A percentile compares a stretch with the other conserved stretches of the same genome.
Evolutionary conservation across 2,329 filamentous ascomycete species (phyloP).

Genomic region (Colletotrichum sidae): DNA sequence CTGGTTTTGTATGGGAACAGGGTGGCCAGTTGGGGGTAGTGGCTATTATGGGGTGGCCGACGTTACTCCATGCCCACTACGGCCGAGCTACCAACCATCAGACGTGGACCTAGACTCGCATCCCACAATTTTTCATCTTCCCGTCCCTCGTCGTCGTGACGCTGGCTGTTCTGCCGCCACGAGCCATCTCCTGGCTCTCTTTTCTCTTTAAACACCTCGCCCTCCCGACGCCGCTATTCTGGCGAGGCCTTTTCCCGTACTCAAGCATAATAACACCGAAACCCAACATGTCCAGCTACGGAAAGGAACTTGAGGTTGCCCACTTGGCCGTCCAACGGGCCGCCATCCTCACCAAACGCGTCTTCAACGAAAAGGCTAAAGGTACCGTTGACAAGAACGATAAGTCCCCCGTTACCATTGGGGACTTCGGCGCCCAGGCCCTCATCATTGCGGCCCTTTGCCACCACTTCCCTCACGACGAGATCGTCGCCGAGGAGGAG

Average conservation of each 20-base stretch:
- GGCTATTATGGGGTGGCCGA: too few species aligned
- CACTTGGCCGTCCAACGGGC: conserved; percentile 90
- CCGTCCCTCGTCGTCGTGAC: conserved; percentile 35
- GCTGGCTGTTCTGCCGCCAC: conserved; percentile 37
- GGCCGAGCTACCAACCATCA: conserved; percentile 24
- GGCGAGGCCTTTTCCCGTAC: conserved; percentile 38
- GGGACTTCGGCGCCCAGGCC: conserved; percentile 97
- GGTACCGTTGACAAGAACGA: conserved; percentile 95
- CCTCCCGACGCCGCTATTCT: conserved; percentile 18
- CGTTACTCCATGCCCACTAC: conserved; percentile 29
- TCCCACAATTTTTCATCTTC: conserved; percentile 29
- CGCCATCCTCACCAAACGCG: conserved; percentile 63
- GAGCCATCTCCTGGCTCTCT: conserved; percentile 41
- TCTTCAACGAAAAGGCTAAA: conserved; percentile 86
- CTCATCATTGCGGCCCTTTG: conserved; percentile 92
- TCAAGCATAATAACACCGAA: conserved; percentile 15
- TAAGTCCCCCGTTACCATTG: conserved; percentile 96
- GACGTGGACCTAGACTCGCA: conserved; percentile 14
- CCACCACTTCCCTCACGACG: conserved; percentile 89
- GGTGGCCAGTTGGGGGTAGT: too few species aligned
- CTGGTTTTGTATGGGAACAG: too few species aligned
- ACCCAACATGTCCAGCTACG: conserved; percentile 64
- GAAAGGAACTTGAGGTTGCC: conserved; percentile 83
- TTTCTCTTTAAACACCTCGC: conserved; percentile 38
- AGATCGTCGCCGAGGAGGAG: conserved; percentile 96